These are phyloP conservation scores for Geotrichum restrictum DNA, from an alignment of 1,139 yeast genomes.

Conservation along the genomic window DNA sequence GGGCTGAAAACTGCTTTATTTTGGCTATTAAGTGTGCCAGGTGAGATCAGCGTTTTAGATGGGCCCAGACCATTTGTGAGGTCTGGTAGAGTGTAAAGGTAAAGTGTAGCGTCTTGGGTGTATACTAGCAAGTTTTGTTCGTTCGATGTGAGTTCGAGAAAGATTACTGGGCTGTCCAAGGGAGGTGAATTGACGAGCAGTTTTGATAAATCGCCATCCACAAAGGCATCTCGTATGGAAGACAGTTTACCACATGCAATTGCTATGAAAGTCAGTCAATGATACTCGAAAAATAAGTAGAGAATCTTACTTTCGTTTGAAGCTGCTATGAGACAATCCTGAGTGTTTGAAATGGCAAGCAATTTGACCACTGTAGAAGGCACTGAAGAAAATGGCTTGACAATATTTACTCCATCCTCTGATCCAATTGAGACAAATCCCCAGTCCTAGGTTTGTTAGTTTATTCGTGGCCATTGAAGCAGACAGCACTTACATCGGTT, in stretches of 20 bases:
- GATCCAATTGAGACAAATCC: slow-evolving; percentile 25
- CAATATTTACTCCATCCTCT: slow-evolving; percentile 25
- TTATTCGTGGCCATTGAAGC: background rate
- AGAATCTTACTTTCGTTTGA: slow-evolving; percentile 11
- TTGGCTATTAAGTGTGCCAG: slow-evolving; percentile 6
- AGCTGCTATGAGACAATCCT: slow-evolving; percentile 12
- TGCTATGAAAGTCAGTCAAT: background rate
- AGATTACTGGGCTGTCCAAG: slow-evolving; percentile 7
- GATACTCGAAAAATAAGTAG: background rate
- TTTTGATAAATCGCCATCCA: background rate
- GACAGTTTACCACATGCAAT: slow-evolving; percentile 9
- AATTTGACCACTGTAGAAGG: slow-evolving; percentile 20
- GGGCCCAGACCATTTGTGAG: slow-evolving; percentile 1
- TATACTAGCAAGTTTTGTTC: slow-evolving; percentile 15
- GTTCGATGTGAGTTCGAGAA: slow-evolving; percentile 13
- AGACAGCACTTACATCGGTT: slow-evolving; percentile 4
- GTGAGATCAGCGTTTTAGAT: background rate
- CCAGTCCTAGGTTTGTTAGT: slow-evolving; percentile 27
- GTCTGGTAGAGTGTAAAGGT: slow-evolving; percentile 3
- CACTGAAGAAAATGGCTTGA: slow-evolving; percentile 23
- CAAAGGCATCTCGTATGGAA: background rate
- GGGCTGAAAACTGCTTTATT: slow-evolving; percentile 8
- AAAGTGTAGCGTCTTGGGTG: slow-evolving; percentile 14
- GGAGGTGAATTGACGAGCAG: slow-evolving; percentile 3
- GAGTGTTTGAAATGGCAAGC: slow-evolving; percentile 14